Evolutionary conservation across 176 grass and related monocot genomes (phyloP).

Genomic region (Oropetium thomaeum): DNA sequence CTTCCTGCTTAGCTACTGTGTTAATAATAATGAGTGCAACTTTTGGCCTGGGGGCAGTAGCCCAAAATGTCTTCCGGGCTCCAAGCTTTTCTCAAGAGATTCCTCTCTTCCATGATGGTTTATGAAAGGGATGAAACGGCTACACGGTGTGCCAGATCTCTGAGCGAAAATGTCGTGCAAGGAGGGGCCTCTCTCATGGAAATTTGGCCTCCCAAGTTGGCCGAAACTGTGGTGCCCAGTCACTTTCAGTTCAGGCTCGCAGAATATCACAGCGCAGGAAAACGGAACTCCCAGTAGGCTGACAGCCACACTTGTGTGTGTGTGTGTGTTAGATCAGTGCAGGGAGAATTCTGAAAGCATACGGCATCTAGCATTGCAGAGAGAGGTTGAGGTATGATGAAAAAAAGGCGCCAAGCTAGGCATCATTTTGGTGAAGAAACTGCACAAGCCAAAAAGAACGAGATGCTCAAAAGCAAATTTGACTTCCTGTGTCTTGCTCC

Average conservation of each 20-base stretch:
- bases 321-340: slow-evolving; percentile 10
- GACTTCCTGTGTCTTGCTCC: slow-evolving; percentile 25
- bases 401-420: slow-evolving; percentile 21
- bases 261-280: not conserved
- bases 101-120: slow-evolving; percentile 38
- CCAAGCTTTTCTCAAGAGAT: slow-evolving; percentile 28
- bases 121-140: slow-evolving; percentile 6
- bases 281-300: slow-evolving; percentile 2
- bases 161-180: slow-evolving; percentile 13
- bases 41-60: slow-evolving; percentile 40
- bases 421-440: slow-evolving; percentile 50
- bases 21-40: slow-evolving; percentile 35
- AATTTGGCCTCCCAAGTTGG: slow-evolving; percentile 35
- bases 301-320: not conserved
- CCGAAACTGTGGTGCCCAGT: slow-evolving; percentile 12
- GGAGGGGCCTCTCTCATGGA: slow-evolving; percentile 29
- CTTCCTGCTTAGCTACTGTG: not conserved
- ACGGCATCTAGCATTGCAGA: not conserved
- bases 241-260: slow-evolving; percentile 10
- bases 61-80: slow-evolving; percentile 28
- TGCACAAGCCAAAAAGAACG: slow-evolving; percentile 28
- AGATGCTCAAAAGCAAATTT: slow-evolving; percentile 48
- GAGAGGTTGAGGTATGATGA: not conserved
- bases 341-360: not conserved
- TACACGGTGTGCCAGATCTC: not conserved